Evolutionary conservation across 352 stramenopile genomes (phyloP).

Genomic region (Hyaloperonospora arabidopsidis): DNA sequence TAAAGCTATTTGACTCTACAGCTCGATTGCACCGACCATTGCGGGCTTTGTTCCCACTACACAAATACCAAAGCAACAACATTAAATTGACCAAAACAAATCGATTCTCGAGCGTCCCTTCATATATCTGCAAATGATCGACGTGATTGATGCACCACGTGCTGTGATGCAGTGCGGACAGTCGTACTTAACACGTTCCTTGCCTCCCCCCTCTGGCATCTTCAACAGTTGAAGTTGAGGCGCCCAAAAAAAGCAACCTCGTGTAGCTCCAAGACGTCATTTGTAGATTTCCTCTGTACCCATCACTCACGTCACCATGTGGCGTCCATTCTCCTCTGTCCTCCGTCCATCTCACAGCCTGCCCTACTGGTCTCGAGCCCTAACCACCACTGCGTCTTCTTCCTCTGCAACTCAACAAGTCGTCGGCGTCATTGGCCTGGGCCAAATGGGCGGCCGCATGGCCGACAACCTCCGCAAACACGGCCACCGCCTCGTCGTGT

Average conservation of each 20-base stretch:
- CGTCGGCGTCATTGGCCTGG: slow-evolving; percentile 89
- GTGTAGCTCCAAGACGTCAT: slow-evolving; percentile 10
- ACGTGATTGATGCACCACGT: slow-evolving; percentile 8
- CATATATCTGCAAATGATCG: too few relatives aligned
- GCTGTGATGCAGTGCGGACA: slow-evolving; percentile 11
- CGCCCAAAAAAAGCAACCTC: slow-evolving; percentile 7
- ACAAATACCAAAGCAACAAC: too few relatives aligned
- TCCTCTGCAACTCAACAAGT: slow-evolving; percentile 25
- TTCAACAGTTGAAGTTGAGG: slow-evolving; percentile 23
- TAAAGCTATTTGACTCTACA: too few relatives aligned
- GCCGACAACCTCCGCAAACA: slow-evolving; percentile 85
- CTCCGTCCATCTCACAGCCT: background rate
- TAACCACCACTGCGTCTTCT: slow-evolving; percentile 1
- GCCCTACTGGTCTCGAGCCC: background rate
- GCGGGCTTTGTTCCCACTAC: too few relatives aligned
- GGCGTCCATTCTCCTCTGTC: slow-evolving; percentile 4
- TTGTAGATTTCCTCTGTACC: slow-evolving; percentile 11
- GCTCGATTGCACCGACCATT: too few relatives aligned
- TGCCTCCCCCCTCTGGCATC: too few relatives aligned
- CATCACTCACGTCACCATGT: slow-evolving; percentile 14
- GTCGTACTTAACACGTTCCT: slow-evolving; percentile 19
- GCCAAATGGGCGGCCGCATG: slow-evolving; percentile 93
- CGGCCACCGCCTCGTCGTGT: slow-evolving; percentile 71
- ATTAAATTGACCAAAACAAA: too few relatives aligned
- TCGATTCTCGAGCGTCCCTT: too few relatives aligned